Evolutionary conservation across 2,329 filamentous ascomycete genomes (phyloP), one percentile per base, ranked within the genome.

Genomic region (Cylindrodendrum hubeiense): DNA sequence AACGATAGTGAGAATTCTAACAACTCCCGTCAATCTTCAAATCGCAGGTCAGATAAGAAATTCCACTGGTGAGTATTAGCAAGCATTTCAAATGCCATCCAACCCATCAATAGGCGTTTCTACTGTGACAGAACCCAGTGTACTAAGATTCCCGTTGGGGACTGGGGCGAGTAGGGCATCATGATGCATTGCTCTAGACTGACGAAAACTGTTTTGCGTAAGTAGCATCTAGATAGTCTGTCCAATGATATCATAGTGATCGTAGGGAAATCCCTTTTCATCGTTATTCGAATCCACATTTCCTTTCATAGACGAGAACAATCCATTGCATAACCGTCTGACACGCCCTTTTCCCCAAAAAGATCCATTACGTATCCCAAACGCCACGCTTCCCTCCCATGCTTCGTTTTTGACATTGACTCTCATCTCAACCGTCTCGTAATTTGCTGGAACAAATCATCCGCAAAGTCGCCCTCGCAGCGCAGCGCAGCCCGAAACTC

Each of bases 381-480:
- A 67, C 59, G 61, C 64, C 67, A 60, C 17, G 34, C 33, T 15
- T 41, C 50, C 19, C 43, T 15, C 19, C 17, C 15, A 24, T 34
- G 60, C 52, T 47, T 46, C 21, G 41, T 22, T 50, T 51, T 43
- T 24, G 28, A 28, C 3, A 44, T 5, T 22, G 10, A 34, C 28
- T 19, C 26, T 39, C 19, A 63, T 19, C 61, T 58, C 12, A 72
- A 21, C 7, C 71, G 57, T 15, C n/a, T 41, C 21, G 65, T 59
- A 52, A 74, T 61, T 19, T 60, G 46, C 12, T 64, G 33, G 10
- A 74, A 43, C 44, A 74, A 49, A 17, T 68, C 65, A 6, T 62
- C 60, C 26, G 66, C 52, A 53, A 74, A 74, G 34, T 74, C 71
- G 7, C 69, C 67, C 7, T 65, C 65, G 8, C n/a, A 49, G 26